phyloP scores from a whole-genome alignment of 2,329 filamentous ascomycete species.

The Mycosphaerella sp. region DNA sequence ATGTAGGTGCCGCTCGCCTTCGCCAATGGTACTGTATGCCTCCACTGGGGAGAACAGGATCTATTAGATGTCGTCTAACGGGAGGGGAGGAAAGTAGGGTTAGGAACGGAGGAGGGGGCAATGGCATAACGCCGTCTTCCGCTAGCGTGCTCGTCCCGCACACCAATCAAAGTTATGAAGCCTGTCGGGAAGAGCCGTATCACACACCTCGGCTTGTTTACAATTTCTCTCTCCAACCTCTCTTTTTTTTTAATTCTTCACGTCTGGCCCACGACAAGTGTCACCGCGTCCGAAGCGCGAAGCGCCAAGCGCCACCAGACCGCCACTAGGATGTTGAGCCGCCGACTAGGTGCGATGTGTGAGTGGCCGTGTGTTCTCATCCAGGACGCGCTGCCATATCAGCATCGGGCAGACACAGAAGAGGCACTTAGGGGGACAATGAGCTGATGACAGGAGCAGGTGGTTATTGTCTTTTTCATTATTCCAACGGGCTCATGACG shows the following conservation, averaged over 20 bases:
- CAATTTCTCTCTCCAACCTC: neutral
- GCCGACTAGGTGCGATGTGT: constrained; percentile 3
- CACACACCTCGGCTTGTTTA: too few relatives aligned
- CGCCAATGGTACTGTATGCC: too few relatives aligned
- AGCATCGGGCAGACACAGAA: neutral
- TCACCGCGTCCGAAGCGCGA: neutral
- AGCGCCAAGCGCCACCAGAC: neutral
- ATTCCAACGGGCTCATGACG: constrained; percentile 7
- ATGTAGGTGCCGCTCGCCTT: too few relatives aligned
- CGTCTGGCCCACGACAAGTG: neutral
- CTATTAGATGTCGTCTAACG: too few relatives aligned
- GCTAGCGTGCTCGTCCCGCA: neutral
- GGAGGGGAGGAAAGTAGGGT: too few relatives aligned
- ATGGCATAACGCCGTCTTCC: too few relatives aligned
- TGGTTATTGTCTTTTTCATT: constrained; percentile 1
- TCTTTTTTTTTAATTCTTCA: neutral
- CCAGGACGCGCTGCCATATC: neutral
- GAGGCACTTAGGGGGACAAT: neutral
- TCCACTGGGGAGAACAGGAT: too few relatives aligned
- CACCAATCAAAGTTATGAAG: neutral
- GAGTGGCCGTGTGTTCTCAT: too few relatives aligned
- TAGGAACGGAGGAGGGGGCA: too few relatives aligned
- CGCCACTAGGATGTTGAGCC: neutral
- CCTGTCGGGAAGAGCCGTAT: neutral
- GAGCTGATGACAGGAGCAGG: neutral